These are phyloP conservation scores for Pyrenopolyporus hunteri DNA, from an alignment of 495 filamentous ascomycete genomes.

Conservation along the genomic window DNA sequence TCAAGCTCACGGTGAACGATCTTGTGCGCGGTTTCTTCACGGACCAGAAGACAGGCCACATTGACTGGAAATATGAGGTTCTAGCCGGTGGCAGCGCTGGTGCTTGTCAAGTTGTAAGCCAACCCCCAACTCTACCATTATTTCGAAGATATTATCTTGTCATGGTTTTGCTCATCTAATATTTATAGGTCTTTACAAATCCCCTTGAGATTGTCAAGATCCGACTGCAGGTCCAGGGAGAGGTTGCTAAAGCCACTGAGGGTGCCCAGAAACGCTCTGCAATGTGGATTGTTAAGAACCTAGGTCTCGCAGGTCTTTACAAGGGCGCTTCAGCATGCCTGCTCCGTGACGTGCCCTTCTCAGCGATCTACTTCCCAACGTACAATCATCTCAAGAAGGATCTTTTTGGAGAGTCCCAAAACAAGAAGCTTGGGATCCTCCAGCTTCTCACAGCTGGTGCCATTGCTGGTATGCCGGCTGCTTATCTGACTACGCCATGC, in stretches of 20 bases:
- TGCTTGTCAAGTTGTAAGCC: slow-evolving; percentile 92
- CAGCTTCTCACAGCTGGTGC: slow-evolving; percentile 95
- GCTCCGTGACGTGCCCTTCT: slow-evolving; percentile 95
- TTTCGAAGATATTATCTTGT: background rate
- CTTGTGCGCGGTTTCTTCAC: slow-evolving; percentile 78
- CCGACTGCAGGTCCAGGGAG: slow-evolving; percentile 94
- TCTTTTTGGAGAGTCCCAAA: slow-evolving; percentile 87
- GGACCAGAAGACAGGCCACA: slow-evolving; percentile 76
- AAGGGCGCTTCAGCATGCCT: slow-evolving; percentile 97
- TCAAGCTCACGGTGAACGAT: slow-evolving; percentile 98
- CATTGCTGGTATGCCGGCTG: slow-evolving; percentile 97
- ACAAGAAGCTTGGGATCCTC: slow-evolving; percentile 87
- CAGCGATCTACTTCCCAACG: slow-evolving; percentile 97
- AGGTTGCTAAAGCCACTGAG: slow-evolving; percentile 87
- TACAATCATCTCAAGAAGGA: slow-evolving; percentile 94
- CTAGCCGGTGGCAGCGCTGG: slow-evolving; percentile 90
- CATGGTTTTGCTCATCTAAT: slow-evolving; percentile 23
- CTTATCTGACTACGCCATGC: slow-evolving; percentile 95
- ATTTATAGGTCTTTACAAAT: slow-evolving; percentile 84
- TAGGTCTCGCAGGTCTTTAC: slow-evolving; percentile 94
- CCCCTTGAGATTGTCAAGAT: slow-evolving; percentile 99
- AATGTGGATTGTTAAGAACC: slow-evolving; percentile 95
- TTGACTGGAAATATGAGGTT: slow-evolving; percentile 74
- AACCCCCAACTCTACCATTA: background rate
- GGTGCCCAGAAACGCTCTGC: slow-evolving; percentile 85